These are phyloP conservation scores for Mesotaenium endlicherianum DNA, from an alignment of 139 green algal genomes.

Conservation along the genomic window DNA sequence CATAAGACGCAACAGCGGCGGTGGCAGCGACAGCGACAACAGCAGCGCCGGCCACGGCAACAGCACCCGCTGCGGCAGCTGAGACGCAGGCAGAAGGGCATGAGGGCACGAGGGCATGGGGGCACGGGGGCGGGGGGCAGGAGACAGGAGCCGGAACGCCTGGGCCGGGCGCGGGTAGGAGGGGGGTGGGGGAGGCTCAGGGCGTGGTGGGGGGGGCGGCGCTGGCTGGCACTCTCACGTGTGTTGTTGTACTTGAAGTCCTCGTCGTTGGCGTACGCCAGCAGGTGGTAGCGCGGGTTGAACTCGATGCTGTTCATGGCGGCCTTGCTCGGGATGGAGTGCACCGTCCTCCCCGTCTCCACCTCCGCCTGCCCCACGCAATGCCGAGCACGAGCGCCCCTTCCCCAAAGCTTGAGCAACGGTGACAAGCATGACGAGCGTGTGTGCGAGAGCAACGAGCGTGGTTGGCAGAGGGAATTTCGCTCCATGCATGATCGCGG, in stretches of 20 bases:
- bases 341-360: constrained; percentile 39
- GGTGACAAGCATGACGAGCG: not conserved
- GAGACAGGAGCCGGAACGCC: too few relatives aligned
- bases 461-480: not conserved
- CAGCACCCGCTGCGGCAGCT: too few relatives aligned
- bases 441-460: not conserved
- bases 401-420: not conserved
- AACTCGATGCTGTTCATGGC: constrained; percentile 30
- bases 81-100: too few relatives aligned
- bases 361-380: constrained; percentile 12
- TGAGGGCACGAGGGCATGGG: too few relatives aligned
- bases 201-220: too few relatives aligned
- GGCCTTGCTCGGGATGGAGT: not conserved
- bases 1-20: too few relatives aligned
- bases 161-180: too few relatives aligned
- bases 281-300: constrained; percentile 22
- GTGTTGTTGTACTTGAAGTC: not conserved
- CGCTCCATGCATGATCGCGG: not conserved
- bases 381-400: not conserved
- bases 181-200: too few relatives aligned
- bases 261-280: constrained; percentile 30
- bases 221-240: too few relatives aligned
- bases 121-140: too few relatives aligned
- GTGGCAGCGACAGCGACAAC: too few relatives aligned
- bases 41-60: too few relatives aligned